Percentiles rank a stretch among this genome's conserved stretches.
phyloP scores from a whole-genome alignment of 768 basidiomycete species.

The Daedaleopsis sinensis region DNA sequence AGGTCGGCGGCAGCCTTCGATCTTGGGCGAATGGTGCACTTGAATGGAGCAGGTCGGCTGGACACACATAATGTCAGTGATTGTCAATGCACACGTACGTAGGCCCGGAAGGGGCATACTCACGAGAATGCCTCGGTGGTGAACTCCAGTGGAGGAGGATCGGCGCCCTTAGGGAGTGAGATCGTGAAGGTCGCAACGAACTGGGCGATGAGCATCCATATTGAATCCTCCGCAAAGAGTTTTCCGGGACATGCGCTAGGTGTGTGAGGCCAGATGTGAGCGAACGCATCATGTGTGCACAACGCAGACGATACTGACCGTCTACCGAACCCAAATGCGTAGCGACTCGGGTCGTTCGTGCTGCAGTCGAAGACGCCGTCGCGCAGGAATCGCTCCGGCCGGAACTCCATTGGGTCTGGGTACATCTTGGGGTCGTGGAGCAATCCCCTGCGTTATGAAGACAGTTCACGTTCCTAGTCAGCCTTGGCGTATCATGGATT shows the following conservation, averaged over 20 bases:
- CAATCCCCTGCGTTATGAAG: conserved; percentile 31
- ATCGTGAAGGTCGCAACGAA: conserved; percentile 20
- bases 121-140: no score
- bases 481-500: no score
- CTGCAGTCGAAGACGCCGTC: conserved; percentile 15
- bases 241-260: conserved; percentile 28
- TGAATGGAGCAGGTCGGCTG: no score
- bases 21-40: no score
- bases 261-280: neutral
- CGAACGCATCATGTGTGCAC: neutral
- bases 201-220: conserved; percentile 27
- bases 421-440: conserved; percentile 33
- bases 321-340: conserved; percentile 15
- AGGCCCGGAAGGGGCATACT: no score
- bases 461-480: conserved; percentile 24
- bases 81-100: no score
- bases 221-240: conserved; percentile 25
- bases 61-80: no score
- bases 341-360: conserved; percentile 15
- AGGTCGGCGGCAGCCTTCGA: no score
- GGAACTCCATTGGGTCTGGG: neutral
- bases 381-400: neutral
- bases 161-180: no score
- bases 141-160: no score
- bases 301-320: conserved; percentile 1